Conservation (phyloP, 2,329 filamentous ascomycete species). For the Verticillium nonalfalfae region DNA sequence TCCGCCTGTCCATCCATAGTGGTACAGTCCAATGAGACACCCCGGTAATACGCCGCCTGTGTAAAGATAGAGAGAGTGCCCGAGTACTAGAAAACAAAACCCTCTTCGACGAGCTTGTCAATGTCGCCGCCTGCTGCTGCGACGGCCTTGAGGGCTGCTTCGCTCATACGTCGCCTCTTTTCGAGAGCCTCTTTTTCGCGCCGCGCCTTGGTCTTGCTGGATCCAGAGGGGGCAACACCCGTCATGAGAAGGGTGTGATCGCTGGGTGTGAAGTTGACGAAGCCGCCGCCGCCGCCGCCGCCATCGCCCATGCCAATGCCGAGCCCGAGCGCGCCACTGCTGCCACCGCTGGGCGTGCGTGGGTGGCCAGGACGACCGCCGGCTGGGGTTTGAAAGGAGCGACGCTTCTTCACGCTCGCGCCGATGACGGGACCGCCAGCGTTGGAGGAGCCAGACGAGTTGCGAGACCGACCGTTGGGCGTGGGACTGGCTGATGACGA, state of each 20-base stretch:
- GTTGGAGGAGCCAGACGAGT: slow-evolving; percentile 31
- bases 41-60: neutral
- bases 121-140: slow-evolving; percentile 65
- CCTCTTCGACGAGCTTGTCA: slow-evolving; percentile 43
- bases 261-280: slow-evolving; percentile 84
- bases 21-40: neutral
- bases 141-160: slow-evolving; percentile 63
- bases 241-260: slow-evolving; percentile 76
- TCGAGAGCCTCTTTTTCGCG: slow-evolving; percentile 84
- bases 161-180: slow-evolving; percentile 60
- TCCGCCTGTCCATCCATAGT: neutral
- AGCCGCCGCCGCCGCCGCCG: slow-evolving; percentile 41
- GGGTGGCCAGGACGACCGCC: slow-evolving; percentile 7
- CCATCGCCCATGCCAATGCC: slow-evolving; percentile 18
- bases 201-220: slow-evolving; percentile 88
- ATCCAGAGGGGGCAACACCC: slow-evolving; percentile 87
- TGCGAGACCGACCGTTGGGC: slow-evolving; percentile 24
- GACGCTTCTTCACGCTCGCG: slow-evolving; percentile 29
- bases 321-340: slow-evolving; percentile 8
- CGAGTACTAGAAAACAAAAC: slow-evolving; percentile 33
- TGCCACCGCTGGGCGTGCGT: slow-evolving; percentile 19
- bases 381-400: slow-evolving; percentile 16
- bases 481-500: slow-evolving; percentile 28
- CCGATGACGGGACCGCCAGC: slow-evolving; percentile 30
- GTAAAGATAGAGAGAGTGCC: neutral